Evolutionary conservation across 108 stramenopile species (phyloP).

Genomic region (Fistulifera solaris): DNA sequence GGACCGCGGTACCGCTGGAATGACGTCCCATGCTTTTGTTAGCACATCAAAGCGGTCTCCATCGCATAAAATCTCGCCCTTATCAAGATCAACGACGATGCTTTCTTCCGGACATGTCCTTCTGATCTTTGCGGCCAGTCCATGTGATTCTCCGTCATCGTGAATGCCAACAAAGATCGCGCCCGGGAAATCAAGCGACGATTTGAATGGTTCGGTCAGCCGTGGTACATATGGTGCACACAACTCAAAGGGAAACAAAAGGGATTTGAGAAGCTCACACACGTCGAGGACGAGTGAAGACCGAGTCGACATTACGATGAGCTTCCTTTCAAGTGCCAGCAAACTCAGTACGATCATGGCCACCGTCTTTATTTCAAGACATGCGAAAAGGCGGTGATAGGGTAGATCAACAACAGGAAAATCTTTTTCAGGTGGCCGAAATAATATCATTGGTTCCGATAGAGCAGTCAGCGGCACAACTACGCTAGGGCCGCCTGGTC

Average conservation of each 20-base stretch:
- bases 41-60: slow-evolving; percentile 50
- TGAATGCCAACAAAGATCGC: slow-evolving; percentile 84
- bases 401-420: slow-evolving; percentile 68
- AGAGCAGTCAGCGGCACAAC: slow-evolving; percentile 67
- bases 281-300: slow-evolving; percentile 73
- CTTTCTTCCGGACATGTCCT: slow-evolving; percentile 68
- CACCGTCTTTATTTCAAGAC: slow-evolving; percentile 76
- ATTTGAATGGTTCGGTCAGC: slow-evolving; percentile 75
- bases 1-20: slow-evolving; percentile 57
- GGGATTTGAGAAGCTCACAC: slow-evolving; percentile 70
- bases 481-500: slow-evolving; percentile 68
- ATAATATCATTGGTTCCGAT: slow-evolving; percentile 64
- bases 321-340: slow-evolving; percentile 70
- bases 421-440: slow-evolving; percentile 69
- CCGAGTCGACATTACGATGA: slow-evolving; percentile 69
- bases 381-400: slow-evolving; percentile 60
- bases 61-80: slow-evolving; percentile 61
- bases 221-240: slow-evolving; percentile 82
- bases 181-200: slow-evolving; percentile 76
- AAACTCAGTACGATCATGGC: slow-evolving; percentile 76
- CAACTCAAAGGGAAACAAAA: slow-evolving; percentile 78
- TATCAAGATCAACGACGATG: slow-evolving; percentile 73
- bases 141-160: slow-evolving; percentile 50
- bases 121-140: slow-evolving; percentile 59
- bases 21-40: slow-evolving; percentile 61